Conservation (phyloP, 768 basidiomycete species). For the Tylopilus subfusipes region DNA sequence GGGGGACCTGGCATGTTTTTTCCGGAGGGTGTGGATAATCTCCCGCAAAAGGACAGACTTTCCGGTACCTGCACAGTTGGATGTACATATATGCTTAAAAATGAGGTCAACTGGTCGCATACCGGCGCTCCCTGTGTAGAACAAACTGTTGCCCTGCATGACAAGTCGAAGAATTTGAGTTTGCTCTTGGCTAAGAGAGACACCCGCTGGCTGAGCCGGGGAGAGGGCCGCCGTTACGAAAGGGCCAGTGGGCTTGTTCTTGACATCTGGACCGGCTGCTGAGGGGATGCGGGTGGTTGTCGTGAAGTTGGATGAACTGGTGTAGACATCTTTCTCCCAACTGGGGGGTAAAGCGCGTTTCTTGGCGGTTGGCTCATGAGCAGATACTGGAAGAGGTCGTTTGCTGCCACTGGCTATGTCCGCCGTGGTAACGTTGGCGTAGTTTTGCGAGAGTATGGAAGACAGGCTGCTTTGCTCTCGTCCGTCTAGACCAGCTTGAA, state of each 20-base stretch:
- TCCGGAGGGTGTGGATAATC: slow-evolving; percentile 74
- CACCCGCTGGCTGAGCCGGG: slow-evolving; percentile 30
- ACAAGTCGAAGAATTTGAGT: slow-evolving; percentile 78
- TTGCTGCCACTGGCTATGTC: slow-evolving; percentile 32
- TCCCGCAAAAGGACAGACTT: slow-evolving; percentile 93
- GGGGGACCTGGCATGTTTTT: slow-evolving; percentile 44
- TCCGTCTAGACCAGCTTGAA: slow-evolving; percentile 53
- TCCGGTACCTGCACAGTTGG: slow-evolving; percentile 68
- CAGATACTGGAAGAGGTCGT: slow-evolving; percentile 25
- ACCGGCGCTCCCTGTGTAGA: slow-evolving; percentile 99
- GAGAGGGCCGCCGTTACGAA: slow-evolving; percentile 2
- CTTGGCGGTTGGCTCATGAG: slow-evolving; percentile 37
- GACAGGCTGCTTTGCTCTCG: slow-evolving; percentile 32
- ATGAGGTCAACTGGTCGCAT: slow-evolving; percentile 25
- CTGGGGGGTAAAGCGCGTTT: slow-evolving; percentile 54
- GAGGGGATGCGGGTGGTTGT: slow-evolving; percentile 13
- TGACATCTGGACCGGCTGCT: slow-evolving; percentile 5
- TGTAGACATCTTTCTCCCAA: slow-evolving; percentile 41
- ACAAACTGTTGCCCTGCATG: slow-evolving; percentile 67
- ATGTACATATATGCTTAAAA: slow-evolving; percentile 18
- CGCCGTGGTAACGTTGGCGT: slow-evolving; percentile 10
- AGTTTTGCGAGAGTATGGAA: slow-evolving; percentile 10
- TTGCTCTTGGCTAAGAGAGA: slow-evolving; percentile 85
- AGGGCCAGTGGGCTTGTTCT: slow-evolving; percentile 5
- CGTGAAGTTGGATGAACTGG: slow-evolving; percentile 36